A percentile compares a stretch with the other conserved stretches of the same genome.
Evolutionary conservation across 2,329 filamentous ascomycete species (phyloP).

Genomic region (Aspergillus novofumigatus): DNA sequence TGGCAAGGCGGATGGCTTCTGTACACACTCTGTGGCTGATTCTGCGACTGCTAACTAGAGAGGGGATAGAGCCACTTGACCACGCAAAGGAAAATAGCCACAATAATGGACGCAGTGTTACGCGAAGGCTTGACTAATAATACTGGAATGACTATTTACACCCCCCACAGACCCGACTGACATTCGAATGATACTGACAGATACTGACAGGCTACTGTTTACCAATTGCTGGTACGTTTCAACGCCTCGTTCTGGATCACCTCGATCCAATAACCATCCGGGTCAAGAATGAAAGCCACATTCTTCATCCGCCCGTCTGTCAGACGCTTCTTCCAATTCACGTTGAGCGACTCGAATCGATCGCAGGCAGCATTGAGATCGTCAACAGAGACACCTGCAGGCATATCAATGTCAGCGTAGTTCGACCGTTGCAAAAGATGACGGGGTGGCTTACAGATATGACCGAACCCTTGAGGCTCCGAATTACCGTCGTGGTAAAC

Average conservation of each 20-base stretch:
- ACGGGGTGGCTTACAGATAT: slow-evolving; percentile 64
- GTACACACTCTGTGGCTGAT: not conserved
- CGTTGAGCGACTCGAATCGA: slow-evolving; percentile 75
- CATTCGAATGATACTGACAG: not conserved
- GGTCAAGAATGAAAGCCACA: slow-evolving; percentile 85
- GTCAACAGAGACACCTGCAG: slow-evolving; percentile 71
- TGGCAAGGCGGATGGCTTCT: not conserved
- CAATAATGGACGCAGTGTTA: not conserved
- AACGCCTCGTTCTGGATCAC: slow-evolving; percentile 65
- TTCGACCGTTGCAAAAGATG: not conserved
- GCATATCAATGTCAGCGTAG: slow-evolving; percentile 3
- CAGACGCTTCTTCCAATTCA: slow-evolving; percentile 91
- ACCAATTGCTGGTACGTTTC: slow-evolving; percentile 42
- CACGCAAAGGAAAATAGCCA: not conserved
- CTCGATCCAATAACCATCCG: slow-evolving; percentile 77
- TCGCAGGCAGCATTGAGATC: slow-evolving; percentile 82
- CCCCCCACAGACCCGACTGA: not conserved
- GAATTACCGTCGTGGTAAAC: slow-evolving; percentile 95
- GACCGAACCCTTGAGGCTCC: slow-evolving; percentile 88
- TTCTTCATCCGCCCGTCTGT: slow-evolving; percentile 91
- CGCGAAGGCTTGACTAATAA: not conserved
- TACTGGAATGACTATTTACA: not conserved
- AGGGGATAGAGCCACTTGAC: not conserved
- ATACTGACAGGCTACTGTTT: slow-evolving; percentile 3
- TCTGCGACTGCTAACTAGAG: not conserved